phyloP scores from a whole-genome alignment of 1,284 basidiomycete genomes.

The Apiotrichum domesticum region DNA sequence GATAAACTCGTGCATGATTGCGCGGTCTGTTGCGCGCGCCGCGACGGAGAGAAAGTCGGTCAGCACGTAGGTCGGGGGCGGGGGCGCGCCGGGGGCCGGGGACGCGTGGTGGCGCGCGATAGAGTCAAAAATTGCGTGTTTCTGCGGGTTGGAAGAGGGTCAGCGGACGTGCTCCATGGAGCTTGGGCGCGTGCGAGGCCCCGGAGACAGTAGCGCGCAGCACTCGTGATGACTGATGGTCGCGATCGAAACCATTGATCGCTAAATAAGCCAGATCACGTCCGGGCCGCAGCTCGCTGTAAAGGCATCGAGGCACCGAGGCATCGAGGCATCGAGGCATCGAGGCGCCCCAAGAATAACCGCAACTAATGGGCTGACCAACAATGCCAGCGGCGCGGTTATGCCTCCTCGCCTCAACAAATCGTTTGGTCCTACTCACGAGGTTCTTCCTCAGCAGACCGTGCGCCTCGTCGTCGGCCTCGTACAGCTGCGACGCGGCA shows the following conservation, averaged over 20 bases:
- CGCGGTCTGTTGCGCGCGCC: constrained; percentile 11
- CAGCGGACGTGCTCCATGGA: too few relatives aligned
- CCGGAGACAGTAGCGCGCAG: too few relatives aligned
- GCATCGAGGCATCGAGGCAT: too few relatives aligned
- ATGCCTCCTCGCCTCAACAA: background rate
- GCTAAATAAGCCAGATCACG: too few relatives aligned
- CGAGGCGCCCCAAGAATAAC: too few relatives aligned
- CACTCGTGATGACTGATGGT: too few relatives aligned
- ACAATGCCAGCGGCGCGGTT: too few relatives aligned
- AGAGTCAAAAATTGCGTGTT: constrained; percentile 16
- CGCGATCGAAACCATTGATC: too few relatives aligned
- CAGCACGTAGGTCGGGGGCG: constrained; percentile 9
- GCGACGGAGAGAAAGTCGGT: constrained; percentile 16
- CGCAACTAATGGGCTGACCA: too few relatives aligned
- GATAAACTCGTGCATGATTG: constrained; percentile 15
- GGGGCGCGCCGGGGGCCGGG: constrained; percentile 9
- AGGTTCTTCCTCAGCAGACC: constrained; percentile 14
- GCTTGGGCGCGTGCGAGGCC: too few relatives aligned
- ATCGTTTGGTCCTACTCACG: constrained; percentile 2
- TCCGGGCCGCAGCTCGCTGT: too few relatives aligned
- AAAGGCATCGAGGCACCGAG: too few relatives aligned
- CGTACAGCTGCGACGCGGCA: constrained; percentile 15
- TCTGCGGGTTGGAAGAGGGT: background rate
- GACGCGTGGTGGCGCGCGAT: constrained; percentile 5
- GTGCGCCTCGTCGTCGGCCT: constrained; percentile 5